A percentile compares a stretch with the other conserved stretches of the same genome.
phyloP scores from a whole-genome alignment of 768 basidiomycete genomes.

The Mycena latifolia region DNA sequence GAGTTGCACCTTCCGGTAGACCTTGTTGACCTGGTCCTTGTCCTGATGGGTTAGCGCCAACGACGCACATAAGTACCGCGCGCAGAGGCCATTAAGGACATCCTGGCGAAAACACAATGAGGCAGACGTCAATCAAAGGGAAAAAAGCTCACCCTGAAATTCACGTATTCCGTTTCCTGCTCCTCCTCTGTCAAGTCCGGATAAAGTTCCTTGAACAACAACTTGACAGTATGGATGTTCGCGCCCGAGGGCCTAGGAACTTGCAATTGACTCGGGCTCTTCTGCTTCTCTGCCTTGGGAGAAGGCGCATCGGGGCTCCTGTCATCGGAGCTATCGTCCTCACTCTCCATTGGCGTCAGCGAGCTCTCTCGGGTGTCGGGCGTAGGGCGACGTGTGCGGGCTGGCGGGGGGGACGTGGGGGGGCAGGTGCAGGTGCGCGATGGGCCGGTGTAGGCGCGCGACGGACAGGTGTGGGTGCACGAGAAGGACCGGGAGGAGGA shows the following conservation, averaged over 20 bases:
- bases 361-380: slow-evolving; percentile 17
- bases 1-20: not conserved
- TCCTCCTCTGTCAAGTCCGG: not conserved
- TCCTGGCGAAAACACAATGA: slow-evolving; percentile 5
- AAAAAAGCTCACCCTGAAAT: slow-evolving; percentile 6
- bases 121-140: not conserved
- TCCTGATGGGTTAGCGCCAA: slow-evolving; percentile 1
- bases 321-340: not conserved
- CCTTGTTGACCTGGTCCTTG: not conserved
- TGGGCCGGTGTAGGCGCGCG: no score
- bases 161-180: slow-evolving; percentile 1
- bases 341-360: not conserved
- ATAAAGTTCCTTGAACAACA: slow-evolving; percentile 9
- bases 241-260: slow-evolving; percentile 9
- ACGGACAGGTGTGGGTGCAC: not conserved
- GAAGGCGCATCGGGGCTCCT: no score
- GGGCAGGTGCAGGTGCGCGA: slow-evolving; percentile 11
- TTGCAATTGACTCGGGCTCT: not conserved
- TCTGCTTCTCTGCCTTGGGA: not conserved
- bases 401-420: not conserved
- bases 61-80: slow-evolving; percentile 2
- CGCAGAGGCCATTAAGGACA: not conserved
- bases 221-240: slow-evolving; percentile 13
- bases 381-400: not conserved
- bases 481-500: slow-evolving; percentile 1